Evolutionary conservation across 306 rosid genomes (phyloP).

Genomic region (Argentina anserina): DNA sequence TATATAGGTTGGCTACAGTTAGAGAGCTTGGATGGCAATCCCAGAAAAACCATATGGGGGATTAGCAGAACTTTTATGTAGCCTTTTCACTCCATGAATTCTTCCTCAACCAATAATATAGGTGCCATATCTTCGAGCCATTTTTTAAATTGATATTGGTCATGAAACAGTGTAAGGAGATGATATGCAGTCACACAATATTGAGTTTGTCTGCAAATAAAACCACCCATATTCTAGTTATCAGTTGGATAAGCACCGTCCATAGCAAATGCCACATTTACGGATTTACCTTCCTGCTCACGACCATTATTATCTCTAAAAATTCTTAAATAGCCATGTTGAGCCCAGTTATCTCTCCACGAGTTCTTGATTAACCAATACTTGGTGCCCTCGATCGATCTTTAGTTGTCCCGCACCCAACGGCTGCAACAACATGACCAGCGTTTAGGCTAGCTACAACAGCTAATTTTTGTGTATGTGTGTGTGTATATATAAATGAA

Average conservation of each 20-base stretch:
- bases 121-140: too few relatives aligned
- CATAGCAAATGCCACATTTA: conserved; percentile 1
- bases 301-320: background rate
- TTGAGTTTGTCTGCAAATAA: too few relatives aligned
- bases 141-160: too few relatives aligned
- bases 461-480: too few relatives aligned
- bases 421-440: conserved; percentile 15
- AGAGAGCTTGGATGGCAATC: background rate
- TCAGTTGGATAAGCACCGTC: background rate
- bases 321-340: background rate
- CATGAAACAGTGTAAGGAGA: too few relatives aligned
- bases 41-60: background rate
- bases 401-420: conserved; percentile 22
- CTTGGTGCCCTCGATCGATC: conserved; percentile 5
- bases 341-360: conserved; percentile 6
- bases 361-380: conserved; percentile 34
- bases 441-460: too few relatives aligned
- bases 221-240: too few relatives aligned
- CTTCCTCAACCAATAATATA: conserved; percentile 22
- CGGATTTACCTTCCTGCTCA: background rate
- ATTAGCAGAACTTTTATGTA: conserved; percentile 12
- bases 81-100: conserved; percentile 34
- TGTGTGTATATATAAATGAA: too few relatives aligned
- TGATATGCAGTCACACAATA: too few relatives aligned
- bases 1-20: too few relatives aligned